Evolutionary conservation across 148 eudicot species (phyloP), one percentile per base, ranked within the genome.

Genomic region (Oxyria digyna): DNA sequence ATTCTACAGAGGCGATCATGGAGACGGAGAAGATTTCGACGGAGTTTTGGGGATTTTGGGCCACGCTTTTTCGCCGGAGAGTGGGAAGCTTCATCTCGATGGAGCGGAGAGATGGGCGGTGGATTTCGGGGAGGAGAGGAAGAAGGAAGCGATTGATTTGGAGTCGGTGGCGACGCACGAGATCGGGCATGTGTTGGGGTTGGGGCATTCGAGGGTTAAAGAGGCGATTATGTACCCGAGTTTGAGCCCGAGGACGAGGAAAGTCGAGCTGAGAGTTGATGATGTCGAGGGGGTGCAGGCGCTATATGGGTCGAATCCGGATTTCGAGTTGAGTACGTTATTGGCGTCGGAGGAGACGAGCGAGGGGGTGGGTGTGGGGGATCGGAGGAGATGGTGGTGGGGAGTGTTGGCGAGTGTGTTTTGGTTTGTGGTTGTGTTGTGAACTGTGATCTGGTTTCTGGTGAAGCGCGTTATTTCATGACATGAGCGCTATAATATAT

Each of bases 101-200:
- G 87, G 74, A 9, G 95, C 82, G 17, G 97, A 91, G 67, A 85
- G 66, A 35, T 87, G 96, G 97, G 81, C 90, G n/a, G 85, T 87
- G 17, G 89, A 87, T 71, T 81, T 85, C 21, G 71, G 67, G 14
- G 32, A 4, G 54, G 85, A 87, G 75, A 63, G 65, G 8, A 81
- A 92, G 5, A 11, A 21, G 4, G 79, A 75, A n/a, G 97, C 97
- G 0, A 72, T 91, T 6, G 97, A 91, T 70, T 77, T 91, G 79
- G 97, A 91, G 71, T 86, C 92, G 1, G 95, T 91, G 20, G 97
- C 87, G 12, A 72, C 81, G 29, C 97, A 91, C 63, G 97, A 91
- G 74, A 91, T 88, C 0, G 97, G 97, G 4, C 97, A 91, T 57
- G 43, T 91, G 41, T 29, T 91, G 52, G 97, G 97, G 38, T 67